Conservation (phyloP, 2,329 filamentous ascomycete species). For the Furcasterigmium furcatum region DNA sequence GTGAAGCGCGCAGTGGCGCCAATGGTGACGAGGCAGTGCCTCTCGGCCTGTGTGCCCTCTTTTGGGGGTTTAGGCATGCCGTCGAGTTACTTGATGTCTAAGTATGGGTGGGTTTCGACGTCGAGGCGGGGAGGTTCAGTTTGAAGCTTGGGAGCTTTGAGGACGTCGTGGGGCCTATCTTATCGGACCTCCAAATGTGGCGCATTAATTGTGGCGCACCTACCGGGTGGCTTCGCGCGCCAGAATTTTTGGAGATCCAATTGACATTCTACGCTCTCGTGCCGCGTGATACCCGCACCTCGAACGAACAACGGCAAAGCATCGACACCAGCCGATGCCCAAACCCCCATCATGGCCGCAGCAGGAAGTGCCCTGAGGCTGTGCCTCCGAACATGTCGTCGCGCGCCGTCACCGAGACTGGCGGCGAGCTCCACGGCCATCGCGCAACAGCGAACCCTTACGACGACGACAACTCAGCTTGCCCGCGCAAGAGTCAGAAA, state of each 20-base stretch:
- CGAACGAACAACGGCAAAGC: neutral
- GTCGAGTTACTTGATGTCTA: too few relatives aligned
- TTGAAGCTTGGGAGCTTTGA: neutral
- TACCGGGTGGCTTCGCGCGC: neutral
- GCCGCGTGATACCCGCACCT: neutral
- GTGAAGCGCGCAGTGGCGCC: constrained; percentile 87
- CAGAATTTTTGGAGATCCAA: neutral
- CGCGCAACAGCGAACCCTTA: constrained; percentile 22
- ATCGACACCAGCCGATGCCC: neutral
- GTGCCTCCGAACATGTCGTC: constrained; percentile 26
- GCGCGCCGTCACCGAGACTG: constrained; percentile 14
- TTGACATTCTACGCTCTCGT: neutral
- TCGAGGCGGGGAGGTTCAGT: neutral
- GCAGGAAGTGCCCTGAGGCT: constrained; percentile 32
- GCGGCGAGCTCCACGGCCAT: constrained; percentile 1
- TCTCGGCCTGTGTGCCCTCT: constrained; percentile 6
- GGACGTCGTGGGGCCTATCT: too few relatives aligned
- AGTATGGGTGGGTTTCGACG: too few relatives aligned
- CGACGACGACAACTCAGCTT: constrained; percentile 3
- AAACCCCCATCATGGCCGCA: constrained; percentile 28
- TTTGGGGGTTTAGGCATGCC: neutral
- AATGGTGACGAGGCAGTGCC: constrained; percentile 78
- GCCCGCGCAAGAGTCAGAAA: constrained; percentile 14
- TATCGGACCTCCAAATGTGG: too few relatives aligned
- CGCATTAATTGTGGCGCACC: neutral